Evolutionary conservation across 148 eudicot genomes (phyloP).

Genomic region (Talinum fruticosum): DNA sequence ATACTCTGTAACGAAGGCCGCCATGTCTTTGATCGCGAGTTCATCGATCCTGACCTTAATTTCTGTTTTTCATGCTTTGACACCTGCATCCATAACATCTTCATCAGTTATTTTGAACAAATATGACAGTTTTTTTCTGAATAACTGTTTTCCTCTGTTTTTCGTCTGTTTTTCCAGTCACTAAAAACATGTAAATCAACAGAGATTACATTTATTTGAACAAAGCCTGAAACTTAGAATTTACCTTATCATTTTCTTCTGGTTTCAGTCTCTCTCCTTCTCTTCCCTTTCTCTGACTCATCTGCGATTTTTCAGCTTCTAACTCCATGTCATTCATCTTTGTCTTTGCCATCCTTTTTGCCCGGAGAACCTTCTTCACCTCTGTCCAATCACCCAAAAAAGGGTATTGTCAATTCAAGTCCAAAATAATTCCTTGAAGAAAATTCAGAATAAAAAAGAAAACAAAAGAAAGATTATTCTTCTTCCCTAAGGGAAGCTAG

Average conservation of each 20-base stretch:
- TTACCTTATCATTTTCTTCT: slow-evolving; percentile 49
- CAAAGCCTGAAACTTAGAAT: not conserved
- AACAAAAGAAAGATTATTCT: not conserved
- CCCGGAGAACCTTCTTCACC: slow-evolving; percentile 79
- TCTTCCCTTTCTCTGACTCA: slow-evolving; percentile 28
- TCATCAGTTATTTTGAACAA: slow-evolving; percentile 5
- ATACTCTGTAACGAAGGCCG: slow-evolving; percentile 79
- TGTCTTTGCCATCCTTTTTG: slow-evolving; percentile 68
- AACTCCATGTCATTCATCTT: slow-evolving; percentile 48
- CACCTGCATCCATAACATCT: slow-evolving; percentile 31
- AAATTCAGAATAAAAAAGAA: not conserved
- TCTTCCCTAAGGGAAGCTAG: not conserved
- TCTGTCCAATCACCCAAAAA: slow-evolving; percentile 36
- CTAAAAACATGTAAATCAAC: not conserved
- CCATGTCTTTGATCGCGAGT: slow-evolving; percentile 68
- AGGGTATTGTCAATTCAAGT: not conserved
- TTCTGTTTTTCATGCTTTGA: slow-evolving; percentile 34
- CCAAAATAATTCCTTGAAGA: not conserved
- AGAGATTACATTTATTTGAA: not conserved
- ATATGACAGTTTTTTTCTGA: not conserved
- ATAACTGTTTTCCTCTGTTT: not conserved
- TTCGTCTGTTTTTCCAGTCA: not conserved
- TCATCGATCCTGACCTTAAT: slow-evolving; percentile 45
- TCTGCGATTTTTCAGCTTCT: slow-evolving; percentile 25
- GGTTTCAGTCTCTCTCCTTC: slow-evolving; percentile 27